Evolutionary conservation across 2,329 filamentous ascomycete species (phyloP), one percentile per base, ranked within the genome.

Genomic region (Lojkania enalia): DNA sequence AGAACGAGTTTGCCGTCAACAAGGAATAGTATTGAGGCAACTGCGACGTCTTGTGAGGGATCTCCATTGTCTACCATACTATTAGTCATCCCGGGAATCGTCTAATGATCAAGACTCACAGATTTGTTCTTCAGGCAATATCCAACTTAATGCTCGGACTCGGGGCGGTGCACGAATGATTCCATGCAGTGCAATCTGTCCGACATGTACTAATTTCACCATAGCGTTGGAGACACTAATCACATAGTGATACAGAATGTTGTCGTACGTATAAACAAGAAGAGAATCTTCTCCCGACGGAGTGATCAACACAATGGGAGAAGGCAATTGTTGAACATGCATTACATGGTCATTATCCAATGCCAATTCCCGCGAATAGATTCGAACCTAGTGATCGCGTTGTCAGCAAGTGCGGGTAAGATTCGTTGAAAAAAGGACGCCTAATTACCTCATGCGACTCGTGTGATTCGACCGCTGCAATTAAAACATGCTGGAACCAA

Each of bases 1-100:
- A 97, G 75, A 9, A 97, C 94, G 15, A 99, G 81, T 67, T 99
- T 99, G 20, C 92, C 94, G 64, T 99, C 94, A 2, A 99, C 91
- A n/a, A 99, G 78, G 61, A 99, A 96, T 12, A 99, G 74, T 11
- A 99, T 91, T 0, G 90, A 95, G 5, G 94, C 94, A 42, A 92
- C 87, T 11, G 90, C 86, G 6, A 99, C 94, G 67, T 99, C 94
- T 66, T 95, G 90, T 0, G 94, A 95, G 9, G 94, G 94, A 65
- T 99, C 94, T 12, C 94, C 94, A 55, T 95, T 88, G 25, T 81
- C 82, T 78, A 42, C 12, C 6, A 6, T 14, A 13, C 32, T 2
- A 40, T 69, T 42, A 71, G 58, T 25, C 5, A 33, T 29, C 14
- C 16, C 15, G 18, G 20, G 5, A 31, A 25, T 30, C n/a, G 15